Conservation (phyloP, 148 eudicot species). For the Rhododendron vialii region DNA sequence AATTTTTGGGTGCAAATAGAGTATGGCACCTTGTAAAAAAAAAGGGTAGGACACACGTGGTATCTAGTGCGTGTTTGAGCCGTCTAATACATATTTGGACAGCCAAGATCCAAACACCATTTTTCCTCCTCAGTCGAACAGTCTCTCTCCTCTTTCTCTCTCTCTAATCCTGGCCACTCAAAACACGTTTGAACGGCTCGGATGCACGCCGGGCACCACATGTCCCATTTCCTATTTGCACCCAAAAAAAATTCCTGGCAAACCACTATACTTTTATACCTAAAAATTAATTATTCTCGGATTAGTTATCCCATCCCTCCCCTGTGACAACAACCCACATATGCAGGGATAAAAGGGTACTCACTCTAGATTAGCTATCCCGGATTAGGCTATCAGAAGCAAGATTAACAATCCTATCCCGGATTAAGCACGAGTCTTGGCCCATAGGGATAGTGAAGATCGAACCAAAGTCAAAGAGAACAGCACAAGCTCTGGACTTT, state of each 20-base stretch:
- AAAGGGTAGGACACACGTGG: no score
- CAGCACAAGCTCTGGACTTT: not conserved
- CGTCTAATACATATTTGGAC: no score
- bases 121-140: no score
- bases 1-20: no score
- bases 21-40: no score
- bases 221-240: no score
- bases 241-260: not conserved
- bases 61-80: accelerated
- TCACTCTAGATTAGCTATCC: not conserved
- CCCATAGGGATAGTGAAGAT: not conserved
- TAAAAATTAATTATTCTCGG: not conserved
- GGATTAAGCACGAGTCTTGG: not conserved
- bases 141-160: no score
- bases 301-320: not conserved
- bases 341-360: not conserved
- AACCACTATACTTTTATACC: not conserved
- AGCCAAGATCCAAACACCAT: no score
- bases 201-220: no score
- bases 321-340: not conserved
- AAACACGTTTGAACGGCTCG: no score
- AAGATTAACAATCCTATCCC: not conserved
- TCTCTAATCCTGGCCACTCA: no score
- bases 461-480: not conserved
- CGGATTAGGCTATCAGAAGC: not conserved